Base-by-base conservation (phyloP, 1,284 basidiomycete genomes). In the Chondrostereum purpureum region DNA sequence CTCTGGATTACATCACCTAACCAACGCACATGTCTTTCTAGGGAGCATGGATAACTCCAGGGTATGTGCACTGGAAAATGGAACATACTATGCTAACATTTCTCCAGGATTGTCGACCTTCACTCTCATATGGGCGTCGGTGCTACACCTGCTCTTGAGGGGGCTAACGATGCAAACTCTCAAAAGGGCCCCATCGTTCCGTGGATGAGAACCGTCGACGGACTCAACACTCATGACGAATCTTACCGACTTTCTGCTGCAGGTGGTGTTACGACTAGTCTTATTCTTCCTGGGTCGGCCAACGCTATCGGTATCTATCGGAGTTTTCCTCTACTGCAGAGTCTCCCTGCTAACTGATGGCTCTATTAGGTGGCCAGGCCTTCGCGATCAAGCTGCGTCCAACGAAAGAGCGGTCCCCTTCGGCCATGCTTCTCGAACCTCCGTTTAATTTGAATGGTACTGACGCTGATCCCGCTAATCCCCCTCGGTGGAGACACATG, bases 101-200 rank as follows among this genome's bases (percentile, higher is more conserved):
- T 20, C 14, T 39, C n/a, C 27, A 46, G 70, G 5, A 67, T 75
- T 24, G 70, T 81, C 22, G 77, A 80, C 56, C 62, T 80, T 50
- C 79, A 86, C 59, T 78, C 78, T 6, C 82, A 85, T 50, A 56
- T 81, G n/a, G 80, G 77, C 1, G 63, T 81, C 1, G 62, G 70
- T 49, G 59, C 72, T 16, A 55, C 69, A 1, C 80, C 80, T 0
- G 48, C 27, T 2, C 61, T 78, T 1, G 44, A 35, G 4, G 75
- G 73, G 16, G 49, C 66, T 1, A 53, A 55, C 17, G 70, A 73
- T 50, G 60, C 58, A 6, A 73, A 74, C 51, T 74, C 72, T 0
- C 36, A 55, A 21, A 56, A 70, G 48, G 69, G 67, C 0, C 63
- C 67, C 14, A 58, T 63, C 16, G 57, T 65, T 13, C 73, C 78